Evolutionary conservation across 2,329 filamentous ascomycete genomes (phyloP), one percentile per base, ranked within the genome.

Genomic region (Ilyonectria sp.): DNA sequence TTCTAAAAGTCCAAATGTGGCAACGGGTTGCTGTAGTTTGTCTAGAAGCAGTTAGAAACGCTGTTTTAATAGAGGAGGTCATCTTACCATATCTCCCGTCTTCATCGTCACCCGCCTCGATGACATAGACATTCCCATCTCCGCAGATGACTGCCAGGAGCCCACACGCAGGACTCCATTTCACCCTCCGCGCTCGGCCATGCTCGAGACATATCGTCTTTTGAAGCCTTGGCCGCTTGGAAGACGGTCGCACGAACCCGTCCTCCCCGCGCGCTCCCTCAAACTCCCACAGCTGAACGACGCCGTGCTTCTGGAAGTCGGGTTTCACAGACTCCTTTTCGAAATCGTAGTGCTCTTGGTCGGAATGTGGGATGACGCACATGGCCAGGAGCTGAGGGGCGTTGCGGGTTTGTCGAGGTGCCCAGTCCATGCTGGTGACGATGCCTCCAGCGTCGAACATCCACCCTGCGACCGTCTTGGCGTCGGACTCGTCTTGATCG

Each of bases 371-470:
- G 7, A 85, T 79, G 4, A 87, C 80, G 1, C 86, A 84, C 33
- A 90, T 73, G 2, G 87, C 87, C 9, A 90, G 82, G 29, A 87
- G 75, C 72, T 89, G 87, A 4, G 81, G 76, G 7, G 77, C 72
- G 19, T 79, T 74, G 10, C 77, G 77, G 3, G 75, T 72, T 2
- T 78, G 70, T 9, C 70, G 67, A 2, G 85, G 84, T 1, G 84
- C 85, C 88, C 88, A 90, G 53, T 82, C 84, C 76, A 90, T 84
- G 29, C 83, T 80, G 5, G 86, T 76, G 5, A 87, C 83, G 15
- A 89, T 81, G 56, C 88, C 87, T 11, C 86, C 87, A 0, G 84
- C 81, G 65, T 90, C 85, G 15, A 90, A 73, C 69, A 89, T 79
- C 86, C 86, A 89, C 4, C 86, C 87, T 77, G 69, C 81, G 69